Evolutionary conservation across 257 asterid species (phyloP).

Genomic region (Fraxinus anomala): DNA sequence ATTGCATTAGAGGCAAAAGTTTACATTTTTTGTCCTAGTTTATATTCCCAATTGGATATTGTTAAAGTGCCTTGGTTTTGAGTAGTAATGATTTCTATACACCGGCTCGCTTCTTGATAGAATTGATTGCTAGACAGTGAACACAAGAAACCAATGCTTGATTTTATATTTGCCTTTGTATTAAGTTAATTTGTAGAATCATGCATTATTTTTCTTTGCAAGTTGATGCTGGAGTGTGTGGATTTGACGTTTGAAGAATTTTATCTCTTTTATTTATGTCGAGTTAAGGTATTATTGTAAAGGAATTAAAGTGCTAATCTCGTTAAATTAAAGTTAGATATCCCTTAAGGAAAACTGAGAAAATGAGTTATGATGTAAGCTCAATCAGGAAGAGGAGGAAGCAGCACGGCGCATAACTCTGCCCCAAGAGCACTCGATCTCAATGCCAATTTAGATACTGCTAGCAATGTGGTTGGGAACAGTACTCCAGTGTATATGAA

Average conservation of each 20-base stretch:
- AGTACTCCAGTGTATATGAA: constrained; percentile 31
- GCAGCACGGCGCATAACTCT: constrained; percentile 18
- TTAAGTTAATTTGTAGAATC: background rate
- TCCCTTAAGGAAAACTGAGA: constrained; percentile 15
- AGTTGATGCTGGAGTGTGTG: background rate
- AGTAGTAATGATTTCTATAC: background rate
- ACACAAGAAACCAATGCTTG: background rate
- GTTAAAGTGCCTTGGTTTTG: background rate
- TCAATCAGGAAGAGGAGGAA: constrained; percentile 47
- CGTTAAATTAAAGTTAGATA: background rate
- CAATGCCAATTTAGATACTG: constrained; percentile 45
- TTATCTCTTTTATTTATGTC: background rate
- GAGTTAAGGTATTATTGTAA: background rate
- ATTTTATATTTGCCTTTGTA: background rate
- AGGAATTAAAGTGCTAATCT: background rate
- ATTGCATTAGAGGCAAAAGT: background rate
- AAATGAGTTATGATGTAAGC: constrained; percentile 31
- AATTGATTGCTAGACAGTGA: background rate
- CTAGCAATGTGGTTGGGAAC: constrained; percentile 23
- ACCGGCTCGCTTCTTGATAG: background rate
- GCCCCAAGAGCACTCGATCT: constrained; percentile 53
- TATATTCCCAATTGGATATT: too few relatives aligned
- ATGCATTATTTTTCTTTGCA: background rate
- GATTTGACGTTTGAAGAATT: background rate
- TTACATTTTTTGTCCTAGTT: background rate